Conservation (phyloP, 441 rosid species). For the Corymbia calophylla region DNA sequence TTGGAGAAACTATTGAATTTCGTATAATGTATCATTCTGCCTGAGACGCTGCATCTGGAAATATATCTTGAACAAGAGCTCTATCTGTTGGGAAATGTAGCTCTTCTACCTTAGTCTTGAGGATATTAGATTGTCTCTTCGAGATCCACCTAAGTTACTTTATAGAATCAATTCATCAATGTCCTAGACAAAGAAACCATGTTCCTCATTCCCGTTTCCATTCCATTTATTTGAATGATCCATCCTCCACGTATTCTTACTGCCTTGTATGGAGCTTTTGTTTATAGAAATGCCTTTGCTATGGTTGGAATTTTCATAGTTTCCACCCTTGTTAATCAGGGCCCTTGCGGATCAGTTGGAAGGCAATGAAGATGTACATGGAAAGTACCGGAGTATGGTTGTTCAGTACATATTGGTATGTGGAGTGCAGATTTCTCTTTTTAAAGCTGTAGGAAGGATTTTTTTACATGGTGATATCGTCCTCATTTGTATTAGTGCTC, state of each 20-base stretch:
- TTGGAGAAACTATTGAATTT: not conserved
- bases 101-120: not conserved
- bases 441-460: not conserved
- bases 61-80: not conserved
- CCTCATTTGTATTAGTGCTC: not conserved
- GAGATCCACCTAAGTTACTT: not conserved
- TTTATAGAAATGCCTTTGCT: not conserved
- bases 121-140: not conserved
- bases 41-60: not conserved
- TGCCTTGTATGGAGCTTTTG: not conserved
- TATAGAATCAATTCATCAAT: not conserved
- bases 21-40: not conserved
- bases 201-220: not conserved
- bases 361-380: conserved; percentile 76
- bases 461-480: not conserved
- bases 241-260: not conserved
- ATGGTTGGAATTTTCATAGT: conserved; percentile 10
- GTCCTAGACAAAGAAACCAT: not conserved
- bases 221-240: not conserved
- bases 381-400: conserved; percentile 60
- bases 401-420: conserved; percentile 42
- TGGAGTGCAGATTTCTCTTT: not conserved
- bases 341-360: conserved; percentile 80
- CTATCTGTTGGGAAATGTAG: not conserved
- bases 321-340: conserved; percentile 35